Base-by-base conservation (phyloP, 106 monocot genomes). In the Phalaenopsis equestris region DNA sequence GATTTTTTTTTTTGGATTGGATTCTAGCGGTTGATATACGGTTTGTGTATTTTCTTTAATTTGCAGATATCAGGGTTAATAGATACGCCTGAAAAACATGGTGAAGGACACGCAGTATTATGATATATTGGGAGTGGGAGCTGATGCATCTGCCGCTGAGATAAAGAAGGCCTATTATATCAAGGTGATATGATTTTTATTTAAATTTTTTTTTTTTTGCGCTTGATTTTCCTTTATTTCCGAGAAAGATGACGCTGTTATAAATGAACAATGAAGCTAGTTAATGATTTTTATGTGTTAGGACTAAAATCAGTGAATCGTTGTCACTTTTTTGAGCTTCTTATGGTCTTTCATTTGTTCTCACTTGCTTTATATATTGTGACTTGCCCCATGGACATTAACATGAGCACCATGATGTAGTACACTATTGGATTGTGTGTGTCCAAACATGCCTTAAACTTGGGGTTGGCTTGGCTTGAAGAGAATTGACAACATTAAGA, bases 81-180 rank as follows among this genome's bases (percentile, higher is more conserved):
- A 65, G 64, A 24, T 21, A 65, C 64, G 24, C 11, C 24, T 37
- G 70, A 70, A 8, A 43, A 38, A 8, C 42, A 94, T 94, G 91
- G 91, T 91, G 82, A 94, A 94, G 79, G 90, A 90, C 1, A 88
- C 84, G 0, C 91, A 86, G 42, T 94, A 85, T 79, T 94, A 94
- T 76, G 91, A 94, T 77, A 81, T 91, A 52, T 78, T 96, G 85
- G 93, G 96, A 48, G 93, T 96, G 14, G 83, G 82, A 43, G 75
- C 79, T 58, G 90, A 89, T 86, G 93, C 91, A 79, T 87, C 93
- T 56, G 77, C 93, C 70, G 89, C 91, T 18, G 93, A 96, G 73
- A 91, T 96, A 81, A 96, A 96, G 91, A 96, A 91, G 79, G 91
- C 96, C 11, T 93, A 91, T 79, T 93, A 96, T 82, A 6, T 91